Evolutionary conservation across 768 basidiomycete genomes (phyloP).

Genomic region (Amanita pseudoporphyria): DNA sequence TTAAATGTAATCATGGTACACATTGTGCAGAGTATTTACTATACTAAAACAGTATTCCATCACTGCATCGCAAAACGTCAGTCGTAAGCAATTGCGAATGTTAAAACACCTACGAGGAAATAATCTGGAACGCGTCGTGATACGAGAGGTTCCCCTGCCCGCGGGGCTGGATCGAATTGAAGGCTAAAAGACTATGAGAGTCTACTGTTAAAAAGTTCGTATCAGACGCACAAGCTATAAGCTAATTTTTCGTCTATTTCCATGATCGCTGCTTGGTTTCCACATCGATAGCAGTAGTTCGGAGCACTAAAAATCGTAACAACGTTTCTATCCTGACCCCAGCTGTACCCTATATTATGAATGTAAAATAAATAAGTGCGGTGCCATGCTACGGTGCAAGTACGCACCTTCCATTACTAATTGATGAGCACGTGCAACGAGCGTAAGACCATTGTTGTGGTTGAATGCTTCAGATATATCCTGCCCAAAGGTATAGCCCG

Average conservation of each 20-base stretch:
- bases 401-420: slow-evolving; percentile 91
- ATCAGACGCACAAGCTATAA: slow-evolving; percentile 71
- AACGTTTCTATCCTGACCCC: slow-evolving; percentile 98
- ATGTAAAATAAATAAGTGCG: background rate
- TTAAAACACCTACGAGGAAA: slow-evolving; percentile 62
- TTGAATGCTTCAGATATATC: slow-evolving; percentile 99
- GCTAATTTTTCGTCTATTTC: slow-evolving; percentile 99
- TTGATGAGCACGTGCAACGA: slow-evolving; percentile 92
- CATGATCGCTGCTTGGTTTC: slow-evolving; percentile 99
- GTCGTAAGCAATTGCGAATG: background rate
- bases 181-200: slow-evolving; percentile 44
- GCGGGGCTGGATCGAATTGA: slow-evolving; percentile 99
- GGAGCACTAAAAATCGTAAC: slow-evolving; percentile 99
- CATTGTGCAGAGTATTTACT: slow-evolving; percentile 16
- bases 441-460: slow-evolving; percentile 96
- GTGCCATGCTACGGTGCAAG: background rate
- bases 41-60: slow-evolving; percentile 15
- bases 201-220: background rate
- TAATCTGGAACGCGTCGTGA: slow-evolving; percentile 92
- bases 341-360: slow-evolving; percentile 68
- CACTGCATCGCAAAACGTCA: slow-evolving; percentile 10
- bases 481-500: slow-evolving; percentile 98
- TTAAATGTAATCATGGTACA: slow-evolving; percentile 16
- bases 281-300: slow-evolving; percentile 99
- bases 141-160: slow-evolving; percentile 97